phyloP scores from a whole-genome alignment of 2,329 filamentous ascomycete genomes.

The Ampelomyces quisqualis region DNA sequence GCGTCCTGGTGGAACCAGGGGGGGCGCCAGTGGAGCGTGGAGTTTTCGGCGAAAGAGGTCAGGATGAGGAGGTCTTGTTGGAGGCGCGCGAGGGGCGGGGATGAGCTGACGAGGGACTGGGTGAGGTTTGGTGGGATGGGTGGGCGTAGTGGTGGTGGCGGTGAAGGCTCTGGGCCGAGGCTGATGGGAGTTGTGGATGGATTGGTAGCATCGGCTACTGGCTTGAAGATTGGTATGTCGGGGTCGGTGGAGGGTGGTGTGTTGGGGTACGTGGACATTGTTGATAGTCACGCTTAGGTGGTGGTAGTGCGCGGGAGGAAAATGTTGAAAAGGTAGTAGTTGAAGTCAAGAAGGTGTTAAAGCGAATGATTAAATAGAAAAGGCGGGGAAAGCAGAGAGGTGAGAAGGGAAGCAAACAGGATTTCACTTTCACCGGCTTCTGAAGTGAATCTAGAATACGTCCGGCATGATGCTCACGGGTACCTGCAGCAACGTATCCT shows the following conservation, averaged over 20 bases:
- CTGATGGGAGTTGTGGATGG: background rate
- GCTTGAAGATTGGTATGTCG: background rate
- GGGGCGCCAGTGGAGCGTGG: slow-evolving; percentile 32
- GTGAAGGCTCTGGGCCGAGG: background rate
- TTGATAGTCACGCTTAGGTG: background rate
- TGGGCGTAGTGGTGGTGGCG: background rate
- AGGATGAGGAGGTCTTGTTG: slow-evolving; percentile 34
- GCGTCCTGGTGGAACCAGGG: slow-evolving; percentile 23
- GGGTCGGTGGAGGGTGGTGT: background rate
- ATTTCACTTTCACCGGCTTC: background rate
- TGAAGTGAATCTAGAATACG: background rate
- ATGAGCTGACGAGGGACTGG: slow-evolving; percentile 14
- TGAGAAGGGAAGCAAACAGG: too few relatives aligned
- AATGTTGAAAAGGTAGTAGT: too few relatives aligned
- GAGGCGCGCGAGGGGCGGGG: slow-evolving; percentile 17
- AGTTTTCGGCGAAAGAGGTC: slow-evolving; percentile 29
- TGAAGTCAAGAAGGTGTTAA: too few relatives aligned
- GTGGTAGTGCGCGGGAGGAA: too few relatives aligned
- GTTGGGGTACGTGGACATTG: background rate
- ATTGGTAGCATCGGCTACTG: background rate
- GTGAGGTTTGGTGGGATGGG: slow-evolving; percentile 10
- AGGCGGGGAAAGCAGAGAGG: background rate
- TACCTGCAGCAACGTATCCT: background rate
- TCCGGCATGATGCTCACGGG: background rate
- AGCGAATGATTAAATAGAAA: too few relatives aligned